phyloP scores from a whole-genome alignment of 768 basidiomycete species.

The Rickenella mellea region DNA sequence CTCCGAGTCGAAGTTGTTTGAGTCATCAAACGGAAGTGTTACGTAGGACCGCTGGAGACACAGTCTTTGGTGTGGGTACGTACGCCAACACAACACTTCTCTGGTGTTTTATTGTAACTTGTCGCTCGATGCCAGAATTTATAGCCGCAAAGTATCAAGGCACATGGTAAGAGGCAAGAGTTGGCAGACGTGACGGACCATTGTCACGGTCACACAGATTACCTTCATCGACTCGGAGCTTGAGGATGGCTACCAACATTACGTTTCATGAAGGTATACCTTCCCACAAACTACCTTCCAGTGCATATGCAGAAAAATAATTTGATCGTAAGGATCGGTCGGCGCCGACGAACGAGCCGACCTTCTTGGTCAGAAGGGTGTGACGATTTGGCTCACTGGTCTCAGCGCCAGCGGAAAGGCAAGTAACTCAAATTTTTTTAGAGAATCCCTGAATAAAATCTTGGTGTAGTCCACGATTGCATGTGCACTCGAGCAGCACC shows the following conservation, averaged over 20 bases:
- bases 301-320: slow-evolving; percentile 1
- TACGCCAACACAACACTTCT: no score
- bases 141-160: no score
- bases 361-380: slow-evolving; percentile 71
- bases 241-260: slow-evolving; percentile 35
- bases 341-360: slow-evolving; percentile 52
- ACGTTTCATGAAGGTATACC: slow-evolving; percentile 59
- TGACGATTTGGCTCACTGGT: slow-evolving; percentile 95
- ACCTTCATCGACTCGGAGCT: no score
- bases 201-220: no score
- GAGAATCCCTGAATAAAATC: background rate
- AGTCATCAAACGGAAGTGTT: no score
- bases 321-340: slow-evolving; percentile 54
- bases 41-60: no score
- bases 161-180: no score
- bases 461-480: slow-evolving; percentile 81
- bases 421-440: slow-evolving; percentile 4
- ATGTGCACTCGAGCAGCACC: slow-evolving; percentile 91
- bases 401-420: slow-evolving; percentile 95
- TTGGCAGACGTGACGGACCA: no score
- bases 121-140: no score
- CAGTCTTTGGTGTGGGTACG: no score
- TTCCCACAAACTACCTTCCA: background rate
- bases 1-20: no score
- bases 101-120: no score